phyloP scores from a whole-genome alignment of 2,329 filamentous ascomycete genomes.

The Amesomyces nigricolor region DNA sequence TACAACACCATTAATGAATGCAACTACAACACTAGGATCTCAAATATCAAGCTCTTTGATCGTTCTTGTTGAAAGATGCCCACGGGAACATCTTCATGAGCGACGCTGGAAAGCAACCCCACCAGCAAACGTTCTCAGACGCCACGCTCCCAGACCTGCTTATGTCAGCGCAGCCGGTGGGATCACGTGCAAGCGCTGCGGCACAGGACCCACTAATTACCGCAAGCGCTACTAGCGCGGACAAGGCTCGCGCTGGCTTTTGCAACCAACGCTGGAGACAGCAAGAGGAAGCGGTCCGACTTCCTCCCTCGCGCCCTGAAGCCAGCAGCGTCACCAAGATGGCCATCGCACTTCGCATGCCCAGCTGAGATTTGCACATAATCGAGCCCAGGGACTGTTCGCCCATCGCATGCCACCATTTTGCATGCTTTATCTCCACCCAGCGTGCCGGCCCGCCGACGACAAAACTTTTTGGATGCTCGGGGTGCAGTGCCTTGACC shows the following conservation, averaged over 20 bases:
- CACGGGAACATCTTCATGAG: no score
- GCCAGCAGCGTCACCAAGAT: constrained; percentile 13
- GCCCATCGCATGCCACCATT: constrained; percentile 17
- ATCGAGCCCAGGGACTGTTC: constrained; percentile 13
- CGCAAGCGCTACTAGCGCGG: constrained; percentile 19
- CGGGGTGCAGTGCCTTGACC: constrained; percentile 3
- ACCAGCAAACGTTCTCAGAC: no score
- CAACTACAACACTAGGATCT: no score
- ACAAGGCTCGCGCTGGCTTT: constrained; percentile 26
- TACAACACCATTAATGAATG: no score
- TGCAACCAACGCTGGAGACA: constrained; percentile 21
- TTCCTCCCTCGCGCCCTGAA: constrained; percentile 17
- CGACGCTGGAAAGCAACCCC: no score
- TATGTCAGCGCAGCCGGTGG: background rate
- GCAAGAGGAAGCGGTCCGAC: constrained; percentile 10
- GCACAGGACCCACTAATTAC: constrained; percentile 16
- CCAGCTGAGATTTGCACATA: constrained; percentile 8
- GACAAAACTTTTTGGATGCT: constrained; percentile 25
- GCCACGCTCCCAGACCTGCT: background rate
- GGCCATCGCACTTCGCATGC: constrained; percentile 17
- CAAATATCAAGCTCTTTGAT: no score
- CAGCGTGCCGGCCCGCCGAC: constrained; percentile 17
- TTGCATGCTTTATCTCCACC: constrained; percentile 23
- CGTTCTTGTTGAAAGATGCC: no score
- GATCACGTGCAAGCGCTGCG: constrained; percentile 13